Evolutionary conservation across 176 grass and related monocot species (phyloP), one percentile per base, ranked within the genome.

Genomic region (Bromus sterilis): DNA sequence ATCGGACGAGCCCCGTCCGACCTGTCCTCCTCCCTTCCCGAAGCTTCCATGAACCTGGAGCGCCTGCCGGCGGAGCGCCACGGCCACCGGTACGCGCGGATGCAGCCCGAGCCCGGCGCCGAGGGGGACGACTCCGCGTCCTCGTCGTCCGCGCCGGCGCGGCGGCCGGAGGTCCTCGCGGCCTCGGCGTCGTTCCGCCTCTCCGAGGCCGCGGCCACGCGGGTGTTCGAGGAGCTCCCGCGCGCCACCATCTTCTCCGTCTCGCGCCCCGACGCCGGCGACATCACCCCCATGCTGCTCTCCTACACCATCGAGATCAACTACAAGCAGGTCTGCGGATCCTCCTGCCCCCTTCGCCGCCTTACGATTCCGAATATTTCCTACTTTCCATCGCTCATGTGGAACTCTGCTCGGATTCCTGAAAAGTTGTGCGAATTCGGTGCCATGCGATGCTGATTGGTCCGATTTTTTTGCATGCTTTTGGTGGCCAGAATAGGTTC

Each of bases 291-390:
- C 66, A 93, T 95, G 93, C 91, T 93, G 13, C 90, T 95, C 33
- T 93, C 93, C 16, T 95, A 99, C 74, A 95, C 93, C 82, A 93
- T 99, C 86, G 96, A 95, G 83, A 82, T 93, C 85, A 87, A 88
- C 74, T 95, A 95, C 90, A 95, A 90, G 84, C 93, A 99, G 96
- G 93, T 99, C 74, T 24, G 79, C 60, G 56, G 34, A 60, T 67
- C 71, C 74, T 21, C 61, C 67, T 33, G 6, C 5, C 15, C 2
- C 14, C 56, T 58, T 28, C 23, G 3, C 35, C 10, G 21, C 9
- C 28, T 59, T 36, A 48, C 64, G 53, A 23, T 59, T 23, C 69
- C 31, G 0, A 40, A 34, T 37, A 63, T 58, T 80, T 61, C 29
- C 2, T 35, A 14, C 29, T 65, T 40, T 57, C 32, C 9, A 34